These are phyloP conservation scores for Colletotrichum paranaense DNA, from an alignment of 2,329 filamentous ascomycete genomes.

Conservation along the genomic window DNA sequence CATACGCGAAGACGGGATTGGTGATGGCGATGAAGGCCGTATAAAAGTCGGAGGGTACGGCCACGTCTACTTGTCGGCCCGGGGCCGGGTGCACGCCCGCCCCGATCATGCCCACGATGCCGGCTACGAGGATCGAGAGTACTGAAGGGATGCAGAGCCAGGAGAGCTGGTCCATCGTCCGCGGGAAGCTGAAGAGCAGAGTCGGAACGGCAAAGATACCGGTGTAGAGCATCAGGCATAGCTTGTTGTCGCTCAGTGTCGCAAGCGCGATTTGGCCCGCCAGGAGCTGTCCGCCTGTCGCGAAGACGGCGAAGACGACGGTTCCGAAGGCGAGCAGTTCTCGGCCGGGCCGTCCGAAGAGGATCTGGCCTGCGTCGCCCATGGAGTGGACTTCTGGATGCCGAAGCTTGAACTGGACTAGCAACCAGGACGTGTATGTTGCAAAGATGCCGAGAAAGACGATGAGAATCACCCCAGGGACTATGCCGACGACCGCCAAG, in stretches of 20 bases:
- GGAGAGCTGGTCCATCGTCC: constrained; percentile 60
- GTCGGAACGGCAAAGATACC: constrained; percentile 62
- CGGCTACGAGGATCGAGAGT: constrained; percentile 60
- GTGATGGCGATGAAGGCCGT: constrained; percentile 46
- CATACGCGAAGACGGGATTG: constrained; percentile 64
- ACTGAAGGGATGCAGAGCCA: constrained; percentile 58
- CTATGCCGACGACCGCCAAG: constrained; percentile 59
- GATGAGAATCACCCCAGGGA: constrained; percentile 59
- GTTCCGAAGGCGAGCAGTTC: constrained; percentile 61
- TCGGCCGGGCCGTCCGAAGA: constrained; percentile 63
- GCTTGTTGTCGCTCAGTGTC: constrained; percentile 54
- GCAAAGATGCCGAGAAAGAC: constrained; percentile 53
- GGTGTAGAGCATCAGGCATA: constrained; percentile 62
- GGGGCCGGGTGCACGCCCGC: constrained; percentile 54
- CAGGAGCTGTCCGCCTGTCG: constrained; percentile 61
- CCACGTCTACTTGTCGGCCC: constrained; percentile 50
- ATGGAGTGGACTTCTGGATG: constrained; percentile 63
- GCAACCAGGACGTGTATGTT: constrained; percentile 59
- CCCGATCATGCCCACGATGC: constrained; percentile 62
- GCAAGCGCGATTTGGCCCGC: constrained; percentile 62
- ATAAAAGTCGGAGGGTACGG: constrained; percentile 45
- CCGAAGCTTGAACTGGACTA: constrained; percentile 60
- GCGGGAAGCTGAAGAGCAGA: constrained; percentile 57
- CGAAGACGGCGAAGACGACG: constrained; percentile 63
- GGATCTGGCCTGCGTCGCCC: constrained; percentile 60